These are phyloP conservation scores for Lentinus tigrinus DNA, from an alignment of 768 basidiomycete genomes.

Conservation along the genomic window DNA sequence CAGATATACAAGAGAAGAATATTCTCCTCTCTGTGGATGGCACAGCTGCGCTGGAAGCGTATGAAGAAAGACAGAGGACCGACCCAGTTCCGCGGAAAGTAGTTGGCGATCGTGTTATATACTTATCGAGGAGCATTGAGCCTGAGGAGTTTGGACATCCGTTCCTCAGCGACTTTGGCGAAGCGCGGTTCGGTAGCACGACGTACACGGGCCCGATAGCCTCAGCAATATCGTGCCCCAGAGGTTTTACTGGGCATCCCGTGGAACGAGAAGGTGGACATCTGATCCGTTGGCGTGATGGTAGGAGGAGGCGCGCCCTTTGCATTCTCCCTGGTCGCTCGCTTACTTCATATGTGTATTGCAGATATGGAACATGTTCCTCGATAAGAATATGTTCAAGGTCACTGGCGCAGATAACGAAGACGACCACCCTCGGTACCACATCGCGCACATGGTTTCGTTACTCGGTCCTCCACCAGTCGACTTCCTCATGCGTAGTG, in stretches of 20 bases:
- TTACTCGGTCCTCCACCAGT: conserved; percentile 16
- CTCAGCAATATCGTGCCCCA: conserved; percentile 28
- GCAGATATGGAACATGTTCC: conserved; percentile 17
- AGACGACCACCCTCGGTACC: not conserved
- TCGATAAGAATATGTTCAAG: conserved; percentile 9
- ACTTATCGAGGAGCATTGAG: conserved; percentile 2
- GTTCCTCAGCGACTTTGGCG: conserved; percentile 26
- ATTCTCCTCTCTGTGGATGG: conserved; percentile 3
- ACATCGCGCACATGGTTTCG: conserved; percentile 19
- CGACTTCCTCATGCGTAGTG: conserved; percentile 12
- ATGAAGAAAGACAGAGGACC: not conserved
- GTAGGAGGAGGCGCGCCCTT: conserved; percentile 16
- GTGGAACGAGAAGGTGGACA: conserved; percentile 29
- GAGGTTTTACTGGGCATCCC: conserved; percentile 29
- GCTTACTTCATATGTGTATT: not conserved
- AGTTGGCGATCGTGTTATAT: conserved; percentile 7
- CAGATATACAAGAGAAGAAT: conserved; percentile 15
- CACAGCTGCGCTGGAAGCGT: not conserved
- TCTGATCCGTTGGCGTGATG: conserved; percentile 33
- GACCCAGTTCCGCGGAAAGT: conserved; percentile 7
- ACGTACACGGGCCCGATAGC: conserved; percentile 21
- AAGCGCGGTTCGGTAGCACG: conserved; percentile 13
- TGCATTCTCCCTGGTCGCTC: not conserved
- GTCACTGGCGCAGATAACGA: not conserved
- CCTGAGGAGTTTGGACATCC: conserved; percentile 11